Evolutionary conservation across 1,139 yeast genomes (phyloP), one percentile per base, ranked within the genome.

Genomic region (Torulaspora pretoriensis): DNA sequence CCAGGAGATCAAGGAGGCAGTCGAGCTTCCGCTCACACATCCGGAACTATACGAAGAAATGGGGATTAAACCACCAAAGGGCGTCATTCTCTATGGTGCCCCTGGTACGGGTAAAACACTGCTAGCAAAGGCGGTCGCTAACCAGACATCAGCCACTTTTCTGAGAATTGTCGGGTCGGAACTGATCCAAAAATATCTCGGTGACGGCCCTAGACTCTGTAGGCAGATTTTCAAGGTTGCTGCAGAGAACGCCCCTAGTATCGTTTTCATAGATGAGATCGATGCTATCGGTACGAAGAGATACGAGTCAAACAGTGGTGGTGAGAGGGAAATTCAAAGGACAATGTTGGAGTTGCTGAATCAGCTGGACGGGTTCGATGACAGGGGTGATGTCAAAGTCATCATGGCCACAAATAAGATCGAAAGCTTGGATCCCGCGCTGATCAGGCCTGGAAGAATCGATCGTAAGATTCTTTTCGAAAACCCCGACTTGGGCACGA

Each of bases 11-110:
- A 92, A 92, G 69, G 99, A 94, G 69, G 88, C 97, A 2, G 98
- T 94, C 7, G 99, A 94, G 68, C 75, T 94, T 61, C 99, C 99
- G 8, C 75, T 94, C 54, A 90, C 97, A 16, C 98, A 94, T 68
- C 97, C 98, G 1, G 98, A 94, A 67, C 73, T 94, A 57, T 94
- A 92, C 68, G 97, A 94, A 69, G 97, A 92, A 69, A 92, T 94
- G 97, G 99, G 99, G 56, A 92, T 94, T 64, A 89, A 90, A 62
- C 98, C 98, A 7, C 99, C 99, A 42, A 92, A 92, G 71, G 99
- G 99, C 69, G 98, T 94, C 45, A 90, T 94, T 58, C 75, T 94
- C 50, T 94, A 94, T 64, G 99, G 99, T 58, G 96, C 97, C 0
- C 99, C 99, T 27, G 99, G 99, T 67, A 94, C 98, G 0, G 99